Evolutionary conservation across 2,329 filamentous ascomycete species (phyloP), one percentile per base, ranked within the genome.

Genomic region (Amauroascus verrucosus): DNA sequence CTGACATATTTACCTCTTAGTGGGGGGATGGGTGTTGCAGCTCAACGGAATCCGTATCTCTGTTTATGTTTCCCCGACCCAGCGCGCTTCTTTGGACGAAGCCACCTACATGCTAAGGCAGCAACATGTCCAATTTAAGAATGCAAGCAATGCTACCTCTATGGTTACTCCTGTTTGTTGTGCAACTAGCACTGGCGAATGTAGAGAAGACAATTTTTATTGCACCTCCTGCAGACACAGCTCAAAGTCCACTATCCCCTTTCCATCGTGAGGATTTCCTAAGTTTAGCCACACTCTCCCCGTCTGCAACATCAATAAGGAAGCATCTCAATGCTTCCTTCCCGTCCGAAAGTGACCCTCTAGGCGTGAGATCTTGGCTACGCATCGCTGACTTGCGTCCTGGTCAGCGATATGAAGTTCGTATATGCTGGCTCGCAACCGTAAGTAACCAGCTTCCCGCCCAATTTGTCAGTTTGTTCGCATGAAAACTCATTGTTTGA

Each of bases 201-300:
- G 85, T 86, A 53, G 93, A 97, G 68, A 98, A 98, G 72, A 77
- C 80, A 61, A 88, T 97, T 63, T 97, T 98, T 72, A 74, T 85
- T 33, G 88, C 81, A 20, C 89, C 90, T 9, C 65, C 72, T 30
- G 68, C 75, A 52, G 69, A 86, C 44, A 79, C 84, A 33, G 68
- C 77, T 51, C 67, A 73, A 48, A 75, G 74, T 60, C 79, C 78
- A 22, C 24, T 37, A 16, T 43, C 75, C 60, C 79, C 77, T n/a
- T 40, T 30, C 8, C 13, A 13, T 4, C 20, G n/a, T 38, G 35
- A 20, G 54, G 77, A 72, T 51, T 68, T 87, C 48, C 75, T 79
- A 55, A 74, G 79, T 62, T 74, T 90, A 35, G 76, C 77, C 46
- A 70, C 75, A n/a, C 76, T 95, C 48, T 82, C 81, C 2, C 83